These are phyloP conservation scores for Trichomonascaceae sp. DNA, from an alignment of 1,139 yeast genomes.

Conservation along the genomic window DNA sequence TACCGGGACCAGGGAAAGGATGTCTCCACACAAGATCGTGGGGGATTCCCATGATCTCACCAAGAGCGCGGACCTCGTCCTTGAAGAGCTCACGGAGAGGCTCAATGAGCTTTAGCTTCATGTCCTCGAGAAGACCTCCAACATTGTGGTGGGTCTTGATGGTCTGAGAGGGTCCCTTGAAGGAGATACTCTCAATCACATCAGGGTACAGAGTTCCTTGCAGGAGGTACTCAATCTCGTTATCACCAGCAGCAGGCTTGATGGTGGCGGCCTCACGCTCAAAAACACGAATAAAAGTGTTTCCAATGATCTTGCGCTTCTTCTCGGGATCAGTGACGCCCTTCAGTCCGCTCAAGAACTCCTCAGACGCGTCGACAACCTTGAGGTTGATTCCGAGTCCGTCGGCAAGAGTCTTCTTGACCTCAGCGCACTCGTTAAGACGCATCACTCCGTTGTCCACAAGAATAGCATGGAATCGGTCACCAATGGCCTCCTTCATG, in stretches of 20 bases:
- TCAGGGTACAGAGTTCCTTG: conserved; percentile 99
- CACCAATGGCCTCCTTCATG: conserved; percentile 97
- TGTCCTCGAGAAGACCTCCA: conserved; percentile 93
- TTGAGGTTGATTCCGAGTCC: conserved; percentile 92
- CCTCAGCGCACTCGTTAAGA: conserved; percentile 78
- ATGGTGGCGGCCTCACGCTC: conserved; percentile 93
- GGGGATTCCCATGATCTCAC: conserved; percentile 89
- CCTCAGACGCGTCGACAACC: conserved; percentile 88
- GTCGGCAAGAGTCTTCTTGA: conserved; percentile 76
- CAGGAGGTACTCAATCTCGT: conserved; percentile 80
- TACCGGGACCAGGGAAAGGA: conserved; percentile 99
- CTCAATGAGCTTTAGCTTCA: conserved; percentile 96
- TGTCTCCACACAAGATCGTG: conserved; percentile 99
- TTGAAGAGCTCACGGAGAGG: conserved; percentile 97
- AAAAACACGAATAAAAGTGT: conserved; percentile 92
- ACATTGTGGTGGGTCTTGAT: conserved; percentile 99
- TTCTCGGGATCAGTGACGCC: conserved; percentile 98
- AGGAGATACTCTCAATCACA: conserved; percentile 94
- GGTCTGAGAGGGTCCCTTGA: conserved; percentile 99
- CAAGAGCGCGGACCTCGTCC: conserved; percentile 95
- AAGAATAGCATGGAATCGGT: conserved; percentile 94
- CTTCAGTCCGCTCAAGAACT: conserved; percentile 71
- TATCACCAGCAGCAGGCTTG: conserved; percentile 68
- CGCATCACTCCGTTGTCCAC: conserved; percentile 98
- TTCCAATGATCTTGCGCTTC: conserved; percentile 97